A percentile compares a stretch with the other conserved stretches of the same genome.
These are phyloP conservation scores for Geranium brycei DNA, from an alignment of 345 rosid species.

Conservation along the genomic window DNA sequence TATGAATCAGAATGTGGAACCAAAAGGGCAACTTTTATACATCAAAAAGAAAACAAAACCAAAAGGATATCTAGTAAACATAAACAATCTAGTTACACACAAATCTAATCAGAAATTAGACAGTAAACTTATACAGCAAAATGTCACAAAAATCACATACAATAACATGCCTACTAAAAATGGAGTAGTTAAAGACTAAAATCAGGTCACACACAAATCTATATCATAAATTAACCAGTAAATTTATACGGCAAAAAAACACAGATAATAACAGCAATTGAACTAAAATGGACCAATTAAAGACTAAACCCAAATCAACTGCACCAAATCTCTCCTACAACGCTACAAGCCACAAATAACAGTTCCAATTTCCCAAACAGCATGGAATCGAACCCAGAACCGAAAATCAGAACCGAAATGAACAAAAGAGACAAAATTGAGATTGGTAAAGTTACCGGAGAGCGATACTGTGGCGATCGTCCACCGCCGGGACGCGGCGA, in stretches of 20 bases:
- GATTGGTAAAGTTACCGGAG: neutral
- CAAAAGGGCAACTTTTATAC: neutral
- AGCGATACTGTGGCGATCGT: neutral
- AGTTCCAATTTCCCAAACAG: neutral
- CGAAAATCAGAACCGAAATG: neutral
- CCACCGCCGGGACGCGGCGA: neutral
- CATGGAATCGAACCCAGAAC: neutral
- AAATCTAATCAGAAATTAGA: too few species aligned
- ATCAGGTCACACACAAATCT: too few species aligned
- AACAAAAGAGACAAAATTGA: neutral
- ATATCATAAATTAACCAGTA: too few species aligned
- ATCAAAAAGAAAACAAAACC: neutral
- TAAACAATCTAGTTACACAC: neutral
- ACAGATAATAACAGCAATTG: too few species aligned
- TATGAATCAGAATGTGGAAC: neutral
- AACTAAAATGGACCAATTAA: too few species aligned
- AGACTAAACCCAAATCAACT: too few species aligned
- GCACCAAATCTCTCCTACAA: too few species aligned
- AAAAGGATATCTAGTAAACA: neutral
- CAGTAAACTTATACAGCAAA: too few species aligned
- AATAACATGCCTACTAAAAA: neutral
- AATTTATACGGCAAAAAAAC: too few species aligned
- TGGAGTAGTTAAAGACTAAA: neutral
- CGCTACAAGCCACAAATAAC: neutral
- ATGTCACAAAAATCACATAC: neutral